Base-by-base conservation (phyloP, 2,329 filamentous ascomycete genomes). In the Monilinia fructigena region DNA sequence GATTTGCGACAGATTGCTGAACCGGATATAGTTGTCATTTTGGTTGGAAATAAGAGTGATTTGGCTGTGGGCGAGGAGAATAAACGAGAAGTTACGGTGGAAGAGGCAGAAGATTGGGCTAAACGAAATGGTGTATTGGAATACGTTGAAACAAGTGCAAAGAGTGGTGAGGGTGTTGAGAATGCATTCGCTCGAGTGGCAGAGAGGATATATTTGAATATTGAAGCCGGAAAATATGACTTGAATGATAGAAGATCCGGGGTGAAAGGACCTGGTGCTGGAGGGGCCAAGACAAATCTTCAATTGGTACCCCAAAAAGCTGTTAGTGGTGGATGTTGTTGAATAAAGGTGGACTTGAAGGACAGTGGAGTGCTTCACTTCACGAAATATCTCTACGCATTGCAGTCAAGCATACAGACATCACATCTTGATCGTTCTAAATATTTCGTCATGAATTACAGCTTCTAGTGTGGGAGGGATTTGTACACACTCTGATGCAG, bases 31-130 rank as follows among this genome's bases (percentile, higher is more conserved):
- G 91, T 97, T 55, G 91, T 98, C 20, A 89, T 99, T 26, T 81
- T 99, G 7, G 95, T 99, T 6, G 95, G 95, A 53, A 99, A 99
- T 80, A 99, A 99, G 79, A 87, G 87, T 45, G 95, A 99, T 79
- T 82, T 98, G 53, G 87, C 90, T 59, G 70, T 77, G 68, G 72
- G 77, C 31, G 77, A 79, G 16, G 77, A 82, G 61, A 90, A 90
- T 74, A 86, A 88, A 79, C 85, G 94, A 66, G 90, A 96, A 76
- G 93, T 98, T 35, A 91, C 89, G 0, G 82, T 81, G 63, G 84
- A 90, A 71, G 94, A 98, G 79, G 95, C 95, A 3, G 88, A 94
- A 75, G 90, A 90, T 67, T 99, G 95, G 95, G 96, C 93, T 68
- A 83, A 83, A 68, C 80, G 83, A 71, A 97, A 98, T 78, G 91